These are phyloP conservation scores for Xylariaceae sp. DNA, from an alignment of 2,329 filamentous ascomycete species.

Conservation along the genomic window DNA sequence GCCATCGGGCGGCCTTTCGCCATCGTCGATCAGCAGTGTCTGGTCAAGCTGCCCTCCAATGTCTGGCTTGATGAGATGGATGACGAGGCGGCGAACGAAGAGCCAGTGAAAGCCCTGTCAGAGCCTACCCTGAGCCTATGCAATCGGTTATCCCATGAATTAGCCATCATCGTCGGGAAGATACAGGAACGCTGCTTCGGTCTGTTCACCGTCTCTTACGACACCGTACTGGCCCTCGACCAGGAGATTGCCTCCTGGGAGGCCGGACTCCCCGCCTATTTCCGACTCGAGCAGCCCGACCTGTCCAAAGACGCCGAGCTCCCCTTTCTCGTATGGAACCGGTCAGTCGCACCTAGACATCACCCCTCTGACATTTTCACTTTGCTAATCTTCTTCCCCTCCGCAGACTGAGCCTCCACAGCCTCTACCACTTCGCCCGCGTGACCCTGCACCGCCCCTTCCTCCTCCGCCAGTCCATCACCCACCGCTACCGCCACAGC, in stretches of 20 bases:
- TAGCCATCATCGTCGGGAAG: slow-evolving; percentile 32
- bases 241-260: slow-evolving; percentile 30
- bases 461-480: slow-evolving; percentile 35
- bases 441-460: slow-evolving; percentile 37
- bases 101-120: slow-evolving; percentile 19
- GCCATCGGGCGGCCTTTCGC: slow-evolving; percentile 35
- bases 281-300: slow-evolving; percentile 29
- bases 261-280: slow-evolving; percentile 29
- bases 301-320: slow-evolving; percentile 23
- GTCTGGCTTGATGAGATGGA: too few relatives aligned
- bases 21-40: slow-evolving; percentile 34
- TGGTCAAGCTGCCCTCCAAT: slow-evolving; percentile 22
- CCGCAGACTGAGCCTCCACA: slow-evolving; percentile 32
- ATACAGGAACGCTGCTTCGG: slow-evolving; percentile 37
- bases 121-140: slow-evolving; percentile 31
- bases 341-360: too few relatives aligned
- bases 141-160: slow-evolving; percentile 26
- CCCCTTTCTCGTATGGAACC: slow-evolving; percentile 31
- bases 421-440: slow-evolving; percentile 34
- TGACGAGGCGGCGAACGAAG: slow-evolving; percentile 5
- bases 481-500: slow-evolving; percentile 33
- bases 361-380: too few relatives aligned
- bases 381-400: too few relatives aligned
- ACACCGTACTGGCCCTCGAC: slow-evolving; percentile 32
- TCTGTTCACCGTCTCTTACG: slow-evolving; percentile 31